These are phyloP conservation scores for Solanum hybrid DNA, from an alignment of 305 asterid genomes.

Conservation along the genomic window DNA sequence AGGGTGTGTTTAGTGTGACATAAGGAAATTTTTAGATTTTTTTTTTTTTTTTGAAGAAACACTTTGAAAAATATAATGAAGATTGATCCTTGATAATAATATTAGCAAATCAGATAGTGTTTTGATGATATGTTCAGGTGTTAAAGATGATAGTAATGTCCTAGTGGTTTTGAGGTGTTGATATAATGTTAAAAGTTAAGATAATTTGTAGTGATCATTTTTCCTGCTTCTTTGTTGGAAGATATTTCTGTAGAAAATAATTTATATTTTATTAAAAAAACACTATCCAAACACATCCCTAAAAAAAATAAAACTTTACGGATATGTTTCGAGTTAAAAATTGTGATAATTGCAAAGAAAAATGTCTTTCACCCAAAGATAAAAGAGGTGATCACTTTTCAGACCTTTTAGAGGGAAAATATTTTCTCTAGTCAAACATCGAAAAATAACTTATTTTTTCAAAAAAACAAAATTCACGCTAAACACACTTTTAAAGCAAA, in stretches of 20 bases:
- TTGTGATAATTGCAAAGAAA: background rate
- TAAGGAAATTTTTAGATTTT: background rate
- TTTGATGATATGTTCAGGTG: background rate
- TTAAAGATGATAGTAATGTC: background rate
- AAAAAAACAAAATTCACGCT: background rate
- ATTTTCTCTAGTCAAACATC: background rate
- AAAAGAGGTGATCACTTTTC: background rate
- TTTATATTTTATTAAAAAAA: background rate
- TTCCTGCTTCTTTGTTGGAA: background rate
- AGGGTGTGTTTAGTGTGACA: background rate
- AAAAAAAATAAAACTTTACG: background rate
- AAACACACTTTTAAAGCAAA: background rate
- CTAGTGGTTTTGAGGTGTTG: background rate
- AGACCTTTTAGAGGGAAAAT: background rate
- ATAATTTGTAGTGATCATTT: background rate
- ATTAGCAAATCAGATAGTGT: background rate
- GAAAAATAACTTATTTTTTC: background rate
- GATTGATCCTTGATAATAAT: background rate
- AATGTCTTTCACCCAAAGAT: background rate
- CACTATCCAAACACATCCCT: background rate
- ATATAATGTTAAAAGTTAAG: background rate
- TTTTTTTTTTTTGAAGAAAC: background rate
- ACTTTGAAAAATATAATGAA: background rate
- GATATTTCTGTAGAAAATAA: background rate
- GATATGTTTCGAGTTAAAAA: background rate